Base-by-base conservation (phyloP, 2,329 filamentous ascomycete species). In the Aureobasidium sp. region DNA sequence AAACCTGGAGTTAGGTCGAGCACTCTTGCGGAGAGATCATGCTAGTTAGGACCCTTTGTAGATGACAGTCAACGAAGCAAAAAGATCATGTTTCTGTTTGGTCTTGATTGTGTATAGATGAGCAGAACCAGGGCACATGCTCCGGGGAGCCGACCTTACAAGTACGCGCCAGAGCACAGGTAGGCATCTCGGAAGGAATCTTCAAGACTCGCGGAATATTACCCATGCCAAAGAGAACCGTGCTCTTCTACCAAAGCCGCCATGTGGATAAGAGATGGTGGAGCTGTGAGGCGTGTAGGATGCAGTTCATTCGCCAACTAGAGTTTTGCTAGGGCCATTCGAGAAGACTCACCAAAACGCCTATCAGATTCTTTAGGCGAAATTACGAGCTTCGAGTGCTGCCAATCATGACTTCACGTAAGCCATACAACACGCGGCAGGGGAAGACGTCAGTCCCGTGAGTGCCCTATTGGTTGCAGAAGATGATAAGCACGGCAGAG, bases 1-100 rank as follows among this genome's bases (percentile, higher is more conserved):
- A 44, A 56, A 42, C 52, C 52, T 56, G 52, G 52, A 56, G 52
- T 44, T 56, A 56, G 52, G 52, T 56, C 39, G 52, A 56, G 37
- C 17, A 17, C 27, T 56, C 52, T 56, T 56, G 52, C 27, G 52
- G 52, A 56, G 52, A 56, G 52, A 56, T 29, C 52, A 56, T 56
- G 52, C 52, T 56, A 56, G 39, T 56, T 44, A 44, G 52, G 27
- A 56, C 52, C 52, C 52, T 55, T 55, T 56, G 39, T 29, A 56
- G 27, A 56, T 56, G 15, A 39, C n/a, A 31, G 25, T 34, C n/a
- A 42, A 5, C 17, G n/a, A n/a, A 27, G 6, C 9, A 25, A 27
- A 44, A 34, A 44, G 17, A 56, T 27, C 52, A 56, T 56, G 14
- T 44, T 22, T 25, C n/a, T 56, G 25, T n/a, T 1, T 44, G 17